A percentile compares a stretch with the other conserved stretches of the same genome.
Conservation (phyloP, 139 green algal genomes). For the Chlamydomonas incerta region DNA sequence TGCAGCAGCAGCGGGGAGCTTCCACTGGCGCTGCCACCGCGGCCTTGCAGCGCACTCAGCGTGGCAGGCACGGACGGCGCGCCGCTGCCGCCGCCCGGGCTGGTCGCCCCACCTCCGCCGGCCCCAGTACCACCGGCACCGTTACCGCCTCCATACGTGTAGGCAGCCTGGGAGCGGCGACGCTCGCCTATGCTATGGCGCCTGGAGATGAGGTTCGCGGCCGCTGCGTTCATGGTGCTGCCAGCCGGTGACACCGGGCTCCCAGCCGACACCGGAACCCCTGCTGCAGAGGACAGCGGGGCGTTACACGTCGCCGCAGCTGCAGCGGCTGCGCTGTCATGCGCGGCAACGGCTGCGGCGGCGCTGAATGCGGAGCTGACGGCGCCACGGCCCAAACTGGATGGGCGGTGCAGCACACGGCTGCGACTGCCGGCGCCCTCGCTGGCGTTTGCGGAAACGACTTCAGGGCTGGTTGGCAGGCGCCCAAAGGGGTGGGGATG, state of each 20-base stretch:
- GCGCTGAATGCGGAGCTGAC: background rate
- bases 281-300: too few relatives aligned
- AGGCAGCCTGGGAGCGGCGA: conserved; percentile 1
- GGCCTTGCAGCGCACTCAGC: too few relatives aligned
- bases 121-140: background rate
- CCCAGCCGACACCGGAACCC: background rate
- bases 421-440: background rate
- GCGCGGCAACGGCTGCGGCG: too few relatives aligned
- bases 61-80: too few relatives aligned
- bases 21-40: background rate
- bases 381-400: background rate
- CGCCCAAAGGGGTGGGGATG: too few relatives aligned
- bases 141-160: background rate
- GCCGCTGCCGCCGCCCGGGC: background rate
- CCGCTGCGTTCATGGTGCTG: background rate
- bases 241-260: background rate
- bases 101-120: background rate
- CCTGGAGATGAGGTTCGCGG: background rate
- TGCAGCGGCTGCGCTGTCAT: too few relatives aligned
- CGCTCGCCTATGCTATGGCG: background rate
- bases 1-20: conserved; percentile 15
- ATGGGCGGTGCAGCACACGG: background rate
- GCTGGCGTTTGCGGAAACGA: background rate
- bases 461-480: too few relatives aligned
- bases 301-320: too few relatives aligned